Percentiles rank a stretch among this genome's conserved stretches.
These are phyloP conservation scores for Boletus coccyginus DNA, from an alignment of 768 basidiomycete species.

Conservation along the genomic window DNA sequence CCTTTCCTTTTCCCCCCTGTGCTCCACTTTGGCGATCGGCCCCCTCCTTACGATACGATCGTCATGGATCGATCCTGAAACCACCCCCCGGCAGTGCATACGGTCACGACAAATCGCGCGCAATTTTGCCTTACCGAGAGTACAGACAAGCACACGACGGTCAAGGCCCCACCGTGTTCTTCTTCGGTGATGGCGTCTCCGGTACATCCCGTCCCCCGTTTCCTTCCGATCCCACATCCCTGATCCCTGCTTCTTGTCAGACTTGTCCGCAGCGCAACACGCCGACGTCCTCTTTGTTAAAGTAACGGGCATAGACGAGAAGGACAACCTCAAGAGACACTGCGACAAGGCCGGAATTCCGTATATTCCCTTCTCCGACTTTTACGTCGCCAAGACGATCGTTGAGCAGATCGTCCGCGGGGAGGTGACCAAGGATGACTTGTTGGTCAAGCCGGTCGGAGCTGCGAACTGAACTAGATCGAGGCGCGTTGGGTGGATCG, in stretches of 20 bases:
- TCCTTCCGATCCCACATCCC: not conserved
- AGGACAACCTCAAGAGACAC: constrained; percentile 81
- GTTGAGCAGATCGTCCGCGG: constrained; percentile 74
- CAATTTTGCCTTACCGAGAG: constrained; percentile 81
- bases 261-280: constrained; percentile 88
- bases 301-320: constrained; percentile 63
- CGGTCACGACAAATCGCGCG: constrained; percentile 96
- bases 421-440: constrained; percentile 33
- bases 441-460: constrained; percentile 12
- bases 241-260: constrained; percentile 36
- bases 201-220: constrained; percentile 40
- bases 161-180: constrained; percentile 73
- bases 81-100: constrained; percentile 47
- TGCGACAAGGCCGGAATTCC: constrained; percentile 77
- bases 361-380: constrained; percentile 77
- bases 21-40: not conserved
- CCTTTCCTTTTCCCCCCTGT: not conserved
- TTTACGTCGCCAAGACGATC: constrained; percentile 55
- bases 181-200: constrained; percentile 97
- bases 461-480: constrained; percentile 1
- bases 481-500: not conserved
- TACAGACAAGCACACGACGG: constrained; percentile 32
- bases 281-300: constrained; percentile 97
- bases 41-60: not conserved
- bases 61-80: not conserved